These are phyloP conservation scores for Cryptosporidium meleagridis DNA, from an alignment of 169 alveolate genomes.

Conservation along the genomic window DNA sequence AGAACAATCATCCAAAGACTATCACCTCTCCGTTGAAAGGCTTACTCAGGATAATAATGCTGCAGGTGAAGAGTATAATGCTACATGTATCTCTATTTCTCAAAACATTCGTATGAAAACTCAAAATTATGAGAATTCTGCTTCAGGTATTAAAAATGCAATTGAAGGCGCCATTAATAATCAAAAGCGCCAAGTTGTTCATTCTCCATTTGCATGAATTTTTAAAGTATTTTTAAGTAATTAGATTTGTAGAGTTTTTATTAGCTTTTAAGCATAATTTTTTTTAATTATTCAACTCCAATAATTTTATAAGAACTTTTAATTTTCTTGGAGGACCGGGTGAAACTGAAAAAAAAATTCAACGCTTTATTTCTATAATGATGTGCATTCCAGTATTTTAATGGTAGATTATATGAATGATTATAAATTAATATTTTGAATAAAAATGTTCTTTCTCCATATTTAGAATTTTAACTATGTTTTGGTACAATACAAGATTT, in stretches of 20 bases:
- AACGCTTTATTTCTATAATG: neutral
- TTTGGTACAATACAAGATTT: neutral
- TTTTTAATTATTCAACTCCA: neutral
- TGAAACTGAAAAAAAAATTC: neutral
- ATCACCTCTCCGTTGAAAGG: slow-evolving; percentile 40
- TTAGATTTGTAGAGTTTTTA: neutral
- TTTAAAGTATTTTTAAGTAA: neutral
- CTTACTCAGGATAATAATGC: slow-evolving; percentile 50
- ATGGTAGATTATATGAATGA: neutral
- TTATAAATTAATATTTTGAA: neutral
- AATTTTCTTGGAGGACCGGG: slow-evolving; percentile 19
- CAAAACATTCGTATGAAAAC: slow-evolving; percentile 59
- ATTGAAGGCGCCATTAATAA: slow-evolving; percentile 67
- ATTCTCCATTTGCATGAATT: slow-evolving; percentile 69
- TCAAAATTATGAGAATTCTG: slow-evolving; percentile 56
- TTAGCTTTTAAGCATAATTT: neutral
- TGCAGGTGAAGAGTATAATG: slow-evolving; percentile 70
- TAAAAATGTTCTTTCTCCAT: neutral
- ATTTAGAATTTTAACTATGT: neutral
- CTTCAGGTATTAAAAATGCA: slow-evolving; percentile 58
- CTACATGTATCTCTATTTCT: slow-evolving; percentile 43
- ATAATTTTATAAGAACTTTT: neutral
- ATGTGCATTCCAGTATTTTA: neutral
- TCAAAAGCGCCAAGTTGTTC: slow-evolving; percentile 72
- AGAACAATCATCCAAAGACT: slow-evolving; percentile 44